Base-by-base conservation (phyloP, 805 yeast genomes). In the Pichia insulana region DNA sequence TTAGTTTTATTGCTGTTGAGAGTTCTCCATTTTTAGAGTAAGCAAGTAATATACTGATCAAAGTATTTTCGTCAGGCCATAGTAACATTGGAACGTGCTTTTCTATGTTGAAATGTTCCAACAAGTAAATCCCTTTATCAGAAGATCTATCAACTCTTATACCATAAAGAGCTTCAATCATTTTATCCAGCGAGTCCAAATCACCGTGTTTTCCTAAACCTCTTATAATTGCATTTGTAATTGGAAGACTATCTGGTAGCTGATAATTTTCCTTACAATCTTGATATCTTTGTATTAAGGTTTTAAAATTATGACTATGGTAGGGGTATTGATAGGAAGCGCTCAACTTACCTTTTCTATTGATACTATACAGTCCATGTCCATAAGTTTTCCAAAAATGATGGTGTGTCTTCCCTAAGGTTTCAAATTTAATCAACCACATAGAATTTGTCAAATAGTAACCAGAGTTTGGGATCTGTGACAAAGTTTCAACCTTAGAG, bases 21-120 rank as follows among this genome's bases (percentile, higher is more conserved):
- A 61, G 43, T 15, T 58, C 52, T 26, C 53, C 51, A 40, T 62
- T 61, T 43, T 53, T 54, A 7, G 57, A 42, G 44, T 58, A 63
- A 0, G 65, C 52, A 12, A 54, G 46, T 1, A 64, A 32, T 3
- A 65, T 52, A 8, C 61, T 54, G 11, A 49, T 48, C 20, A 65
- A 48, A 3, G 50, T 43, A 9, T 43, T 35, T 20, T 42, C 43
- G 39, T 54, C 43, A 6, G 70, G 70, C 44, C 53, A 55, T 4
- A 43, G 34, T 22, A 49, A 43, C 10, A 45, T 47, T 11, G 38
- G 40, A 2, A 38, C 32, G 11, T 33, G 39, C 13, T 35, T 37
- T 4, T 37, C 40, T 2, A 46, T 35, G 8, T 34, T 35, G 13
- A 49, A 48, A 27, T 43, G 36, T 33, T 40, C 32, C 8, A 34